Percentiles rank a stretch among this genome's conserved stretches.
Conservation (phyloP, 2,329 filamentous ascomycete species). For the Pseudogymnoascus sp. region DNA sequence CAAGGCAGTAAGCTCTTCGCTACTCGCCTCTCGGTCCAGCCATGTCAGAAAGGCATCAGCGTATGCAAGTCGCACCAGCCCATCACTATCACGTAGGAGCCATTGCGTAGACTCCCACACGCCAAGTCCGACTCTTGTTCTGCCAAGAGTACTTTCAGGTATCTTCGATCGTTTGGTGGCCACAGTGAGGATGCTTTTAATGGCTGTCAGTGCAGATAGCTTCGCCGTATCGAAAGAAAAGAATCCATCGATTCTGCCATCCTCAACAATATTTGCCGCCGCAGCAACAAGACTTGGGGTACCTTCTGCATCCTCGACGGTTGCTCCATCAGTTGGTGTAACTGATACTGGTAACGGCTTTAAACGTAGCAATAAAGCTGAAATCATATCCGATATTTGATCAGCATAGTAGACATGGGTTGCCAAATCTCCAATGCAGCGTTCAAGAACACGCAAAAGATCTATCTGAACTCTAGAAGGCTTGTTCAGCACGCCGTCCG, state of each 20-base stretch:
- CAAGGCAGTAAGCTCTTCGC: conserved; percentile 52
- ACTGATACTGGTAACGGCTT: conserved; percentile 51
- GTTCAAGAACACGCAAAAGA: conserved; percentile 63
- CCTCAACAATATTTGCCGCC: conserved; percentile 42
- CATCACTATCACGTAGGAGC: conserved; percentile 74
- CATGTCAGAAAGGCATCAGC: conserved; percentile 76
- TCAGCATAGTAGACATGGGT: conserved; percentile 97
- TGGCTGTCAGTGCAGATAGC: conserved; percentile 61
- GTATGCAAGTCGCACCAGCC: conserved; percentile 75
- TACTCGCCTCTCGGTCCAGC: conserved; percentile 72
- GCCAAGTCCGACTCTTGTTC: conserved; percentile 67
- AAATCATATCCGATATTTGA: conserved; percentile 91
- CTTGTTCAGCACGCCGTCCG: conserved; percentile 34
- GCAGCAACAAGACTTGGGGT: conserved; percentile 40
- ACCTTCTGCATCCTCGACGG: conserved; percentile 36
- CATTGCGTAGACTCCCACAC: conserved; percentile 97
- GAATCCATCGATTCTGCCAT: conserved; percentile 46
- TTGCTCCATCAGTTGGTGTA: conserved; percentile 35
- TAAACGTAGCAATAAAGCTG: conserved; percentile 67
- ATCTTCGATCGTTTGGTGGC: conserved; percentile 62
- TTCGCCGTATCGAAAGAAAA: conserved; percentile 57
- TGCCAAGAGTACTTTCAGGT: conserved; percentile 55
- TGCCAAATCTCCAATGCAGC: conserved; percentile 81
- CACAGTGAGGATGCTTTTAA: conserved; percentile 74
- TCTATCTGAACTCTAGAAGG: conserved; percentile 49